These are phyloP conservation scores for Amanita molliuscula DNA, from an alignment of 768 basidiomycete species.

Conservation along the genomic window DNA sequence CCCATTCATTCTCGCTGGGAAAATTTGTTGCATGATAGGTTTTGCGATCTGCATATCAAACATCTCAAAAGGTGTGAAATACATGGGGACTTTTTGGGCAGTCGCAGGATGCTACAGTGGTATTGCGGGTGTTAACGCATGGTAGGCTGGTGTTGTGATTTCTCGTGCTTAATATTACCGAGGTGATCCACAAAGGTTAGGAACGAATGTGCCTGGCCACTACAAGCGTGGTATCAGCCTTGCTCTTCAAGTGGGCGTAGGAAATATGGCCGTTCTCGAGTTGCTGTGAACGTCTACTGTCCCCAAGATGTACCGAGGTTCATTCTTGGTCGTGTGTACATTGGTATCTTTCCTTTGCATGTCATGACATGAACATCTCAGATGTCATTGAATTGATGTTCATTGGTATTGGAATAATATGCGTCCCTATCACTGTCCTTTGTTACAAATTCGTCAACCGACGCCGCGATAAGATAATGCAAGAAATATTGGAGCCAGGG, in stretches of 20 bases:
- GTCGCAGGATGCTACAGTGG: constrained; percentile 54
- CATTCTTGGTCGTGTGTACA: constrained; percentile 45
- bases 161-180: neutral
- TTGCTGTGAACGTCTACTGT: constrained; percentile 55
- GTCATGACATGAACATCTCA: constrained; percentile 15
- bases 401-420: constrained; percentile 44
- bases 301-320: constrained; percentile 49
- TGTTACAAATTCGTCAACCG: constrained; percentile 47
- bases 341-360: constrained; percentile 40
- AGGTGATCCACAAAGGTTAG: constrained; percentile 31
- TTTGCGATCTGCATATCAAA: neutral
- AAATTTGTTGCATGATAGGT: neutral
- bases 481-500: constrained; percentile 19
- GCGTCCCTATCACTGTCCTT: constrained; percentile 35
- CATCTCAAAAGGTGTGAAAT: constrained; percentile 38
- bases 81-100: constrained; percentile 63
- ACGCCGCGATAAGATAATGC: constrained; percentile 30
- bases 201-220: constrained; percentile 57
- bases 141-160: constrained; percentile 28
- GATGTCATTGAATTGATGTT: constrained; percentile 2
- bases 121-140: constrained; percentile 51
- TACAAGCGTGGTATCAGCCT: constrained; percentile 64
- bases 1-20: neutral
- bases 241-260: constrained; percentile 60
- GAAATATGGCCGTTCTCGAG: constrained; percentile 56